These are phyloP conservation scores for Ajuga reptans DNA, from an alignment of 305 asterid genomes.

Conservation along the genomic window DNA sequence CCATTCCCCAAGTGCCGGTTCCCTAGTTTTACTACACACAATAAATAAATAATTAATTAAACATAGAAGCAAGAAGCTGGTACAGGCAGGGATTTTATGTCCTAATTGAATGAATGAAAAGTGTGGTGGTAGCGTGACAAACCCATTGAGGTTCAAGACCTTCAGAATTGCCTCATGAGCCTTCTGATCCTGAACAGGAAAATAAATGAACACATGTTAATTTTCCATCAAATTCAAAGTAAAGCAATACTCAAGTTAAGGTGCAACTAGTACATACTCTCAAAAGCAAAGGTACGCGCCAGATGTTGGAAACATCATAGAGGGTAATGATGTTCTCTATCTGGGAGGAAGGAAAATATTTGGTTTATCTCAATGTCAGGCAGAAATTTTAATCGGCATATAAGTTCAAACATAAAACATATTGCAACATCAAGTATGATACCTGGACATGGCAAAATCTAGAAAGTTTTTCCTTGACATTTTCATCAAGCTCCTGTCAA, in stretches of 20 bases:
- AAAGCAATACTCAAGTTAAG: constrained; percentile 12
- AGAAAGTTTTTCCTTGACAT: constrained; percentile 71
- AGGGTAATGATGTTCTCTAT: constrained; percentile 58
- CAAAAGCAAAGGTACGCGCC: constrained; percentile 82
- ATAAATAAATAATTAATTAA: constrained; percentile 14
- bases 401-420: background rate
- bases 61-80: constrained; percentile 8
- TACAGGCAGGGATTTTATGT: constrained; percentile 1
- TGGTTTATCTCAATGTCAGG: background rate
- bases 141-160: constrained; percentile 63
- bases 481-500: constrained; percentile 68
- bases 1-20: constrained; percentile 76
- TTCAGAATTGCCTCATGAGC: constrained; percentile 86
- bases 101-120: constrained; percentile 12
- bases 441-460: constrained; percentile 91
- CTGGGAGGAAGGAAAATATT: constrained; percentile 31
- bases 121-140: constrained; percentile 27
- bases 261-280: constrained; percentile 36
- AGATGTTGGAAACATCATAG: constrained; percentile 76
- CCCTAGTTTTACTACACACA: constrained; percentile 41
- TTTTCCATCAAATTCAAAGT: background rate
- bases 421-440: constrained; percentile 15
- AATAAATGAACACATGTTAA: background rate
- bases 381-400: background rate
- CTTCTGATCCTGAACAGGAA: constrained; percentile 61